Percentiles rank a stretch among this genome's conserved stretches.
Evolutionary conservation across 176 grass and related monocot genomes (phyloP).

Genomic region (Rhynchospora pubera): DNA sequence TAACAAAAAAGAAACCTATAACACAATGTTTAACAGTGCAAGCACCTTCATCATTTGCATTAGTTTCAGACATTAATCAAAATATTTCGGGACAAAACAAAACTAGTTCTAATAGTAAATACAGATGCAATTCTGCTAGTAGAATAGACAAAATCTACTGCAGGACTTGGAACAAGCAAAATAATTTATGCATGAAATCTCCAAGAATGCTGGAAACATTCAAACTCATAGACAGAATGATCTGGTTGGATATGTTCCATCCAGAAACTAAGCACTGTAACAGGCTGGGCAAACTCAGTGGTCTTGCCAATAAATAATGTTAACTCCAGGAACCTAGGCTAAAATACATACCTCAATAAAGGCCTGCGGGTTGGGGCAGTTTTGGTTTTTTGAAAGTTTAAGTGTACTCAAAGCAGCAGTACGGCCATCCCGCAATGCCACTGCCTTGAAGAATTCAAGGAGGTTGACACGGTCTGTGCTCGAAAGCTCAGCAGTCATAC

Average conservation of each 20-base stretch:
- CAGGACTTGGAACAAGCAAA: neutral
- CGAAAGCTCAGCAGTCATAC: conserved; percentile 98
- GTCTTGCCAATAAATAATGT: neutral
- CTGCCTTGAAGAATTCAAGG: conserved; percentile 92
- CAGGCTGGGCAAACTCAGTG: neutral
- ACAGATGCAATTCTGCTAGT: neutral
- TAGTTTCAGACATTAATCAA: neutral
- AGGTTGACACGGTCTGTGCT: conserved; percentile 80
- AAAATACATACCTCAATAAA: conserved; percentile 74
- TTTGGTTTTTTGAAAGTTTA: conserved; percentile 80
- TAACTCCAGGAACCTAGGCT: neutral
- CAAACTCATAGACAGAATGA: neutral
- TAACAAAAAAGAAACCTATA: neutral
- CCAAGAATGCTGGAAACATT: neutral
- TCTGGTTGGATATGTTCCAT: neutral
- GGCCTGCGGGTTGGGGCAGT: conserved; percentile 85
- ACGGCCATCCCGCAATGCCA: conserved; percentile 74
- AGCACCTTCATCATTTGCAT: neutral
- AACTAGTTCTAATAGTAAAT: neutral
- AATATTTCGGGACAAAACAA: neutral
- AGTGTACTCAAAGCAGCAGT: conserved; percentile 76
- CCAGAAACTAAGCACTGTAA: neutral
- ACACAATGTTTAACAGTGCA: neutral
- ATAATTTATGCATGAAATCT: neutral
- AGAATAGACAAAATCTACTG: neutral